Evolutionary conservation across 495 filamentous ascomycete species (phyloP), one percentile per base, ranked within the genome.

Genomic region (Penicillium mononematosum): DNA sequence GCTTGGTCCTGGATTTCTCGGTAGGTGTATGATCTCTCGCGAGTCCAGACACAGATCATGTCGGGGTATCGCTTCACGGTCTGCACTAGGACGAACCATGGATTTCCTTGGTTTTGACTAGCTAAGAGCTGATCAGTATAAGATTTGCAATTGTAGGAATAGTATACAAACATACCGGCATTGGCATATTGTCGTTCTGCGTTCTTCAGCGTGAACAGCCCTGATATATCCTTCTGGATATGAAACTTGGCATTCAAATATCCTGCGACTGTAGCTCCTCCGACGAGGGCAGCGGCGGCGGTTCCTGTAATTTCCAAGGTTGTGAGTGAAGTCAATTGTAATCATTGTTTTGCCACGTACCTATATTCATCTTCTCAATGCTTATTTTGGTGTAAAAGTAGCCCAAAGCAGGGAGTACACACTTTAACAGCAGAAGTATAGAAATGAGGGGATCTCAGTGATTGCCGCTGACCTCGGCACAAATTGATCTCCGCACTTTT

Each of bases 231-330:
- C 63, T 89, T 85, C 31, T 63, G 56, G 47, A 91, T 55, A 63
- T 86, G 80, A 52, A 81, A 85, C 75, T 88, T 89, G 50, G 85
- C 89, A 59, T 91, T 83, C 45, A 90, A 73, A 65, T 92, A 92
- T 16, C 78, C 75, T 29, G 79, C 77, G 17, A 72, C 70, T 9
- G 81, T 81, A 2, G 72, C 63, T 6, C 70, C 71, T 22, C 69
- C 73, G 10, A 83, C 76, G 36, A 80, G 45, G 3, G 61, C 64
- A 34, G 66, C 66, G 44, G 62, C 64, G 17, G 61, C 57, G 24
- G 66, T 63, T 20, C 58, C 66, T 69, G 19, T 38, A 1, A 5
- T 27, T 22, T 22, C 22, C 22, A 22, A 22, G 22, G 22, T 16
- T 11, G 8, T 55, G 12, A 55, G 29, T 27, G 20, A 5, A 4